These are phyloP conservation scores for Ascochyta rabiei DNA, from an alignment of 2,329 filamentous ascomycete genomes.

Conservation along the genomic window DNA sequence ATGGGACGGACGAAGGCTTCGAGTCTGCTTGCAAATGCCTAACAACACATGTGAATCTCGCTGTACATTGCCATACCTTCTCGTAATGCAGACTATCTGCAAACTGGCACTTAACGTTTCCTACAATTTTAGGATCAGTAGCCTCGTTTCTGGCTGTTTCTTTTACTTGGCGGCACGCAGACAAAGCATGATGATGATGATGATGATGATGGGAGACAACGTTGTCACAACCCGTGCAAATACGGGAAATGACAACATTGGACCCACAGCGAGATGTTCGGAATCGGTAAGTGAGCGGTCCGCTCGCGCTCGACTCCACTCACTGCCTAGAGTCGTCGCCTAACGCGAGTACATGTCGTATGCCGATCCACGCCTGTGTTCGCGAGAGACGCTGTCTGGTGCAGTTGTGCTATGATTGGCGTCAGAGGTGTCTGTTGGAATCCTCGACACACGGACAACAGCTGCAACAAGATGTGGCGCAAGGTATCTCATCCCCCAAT, in stretches of 20 bases:
- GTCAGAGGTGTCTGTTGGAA: not conserved
- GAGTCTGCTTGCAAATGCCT: too few species aligned
- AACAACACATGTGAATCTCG: too few species aligned
- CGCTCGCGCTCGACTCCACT: constrained; percentile 7
- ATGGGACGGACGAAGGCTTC: too few species aligned
- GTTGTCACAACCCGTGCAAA: not conserved
- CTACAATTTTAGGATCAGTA: not conserved
- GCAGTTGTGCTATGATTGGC: not conserved
- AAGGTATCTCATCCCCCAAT: not conserved
- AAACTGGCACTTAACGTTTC: not conserved
- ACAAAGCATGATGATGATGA: not conserved
- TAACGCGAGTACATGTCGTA: constrained; percentile 6
- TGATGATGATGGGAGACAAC: not conserved
- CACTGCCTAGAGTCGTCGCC: not conserved
- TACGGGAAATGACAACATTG: constrained; percentile 14
- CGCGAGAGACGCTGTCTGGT: not conserved
- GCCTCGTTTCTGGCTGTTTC: not conserved
- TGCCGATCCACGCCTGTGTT: constrained; percentile 6
- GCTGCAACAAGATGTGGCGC: constrained; percentile 2
- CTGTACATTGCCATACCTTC: too few species aligned
- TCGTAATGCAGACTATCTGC: too few species aligned
- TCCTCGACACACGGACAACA: not conserved
- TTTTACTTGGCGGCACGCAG: not conserved
- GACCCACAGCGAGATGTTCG: constrained; percentile 3
- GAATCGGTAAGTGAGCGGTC: constrained; percentile 9